Percentiles rank a stretch among this genome's conserved stretches.
Evolutionary conservation across 345 rosid genomes (phyloP).

Genomic region (Melastoma malabathricum): DNA sequence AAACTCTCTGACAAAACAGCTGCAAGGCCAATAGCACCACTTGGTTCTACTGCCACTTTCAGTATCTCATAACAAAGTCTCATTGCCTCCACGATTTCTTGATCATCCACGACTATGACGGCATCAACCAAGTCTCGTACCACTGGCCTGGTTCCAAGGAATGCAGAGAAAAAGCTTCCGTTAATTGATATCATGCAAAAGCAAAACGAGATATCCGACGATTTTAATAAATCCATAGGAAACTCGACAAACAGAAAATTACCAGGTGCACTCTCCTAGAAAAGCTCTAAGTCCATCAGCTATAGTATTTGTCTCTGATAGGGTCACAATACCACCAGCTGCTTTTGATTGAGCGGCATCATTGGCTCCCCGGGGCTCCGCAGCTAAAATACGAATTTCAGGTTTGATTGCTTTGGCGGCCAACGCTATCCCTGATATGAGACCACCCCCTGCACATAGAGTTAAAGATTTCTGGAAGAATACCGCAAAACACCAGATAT

Average conservation of each 20-base stretch:
- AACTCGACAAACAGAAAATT: constrained; percentile 7
- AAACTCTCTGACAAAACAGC: constrained; percentile 62
- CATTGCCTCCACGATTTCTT: constrained; percentile 68
- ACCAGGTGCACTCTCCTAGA: constrained; percentile 82
- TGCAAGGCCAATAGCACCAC: constrained; percentile 93
- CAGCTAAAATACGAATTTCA: constrained; percentile 56
- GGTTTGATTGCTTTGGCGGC: constrained; percentile 90
- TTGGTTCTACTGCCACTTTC: constrained; percentile 78
- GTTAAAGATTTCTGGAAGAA: not conserved
- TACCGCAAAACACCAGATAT: not conserved
- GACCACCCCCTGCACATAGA: constrained; percentile 52
- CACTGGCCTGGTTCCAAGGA: constrained; percentile 42
- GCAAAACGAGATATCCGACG: too few species aligned
- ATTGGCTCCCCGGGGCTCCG: constrained; percentile 84
- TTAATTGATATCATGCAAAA: not conserved
- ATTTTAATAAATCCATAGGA: not conserved
- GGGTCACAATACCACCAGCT: constrained; percentile 48
- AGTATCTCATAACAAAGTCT: constrained; percentile 71
- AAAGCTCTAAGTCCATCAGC: constrained; percentile 90
- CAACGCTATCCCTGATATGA: constrained; percentile 84
- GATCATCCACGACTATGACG: constrained; percentile 52
- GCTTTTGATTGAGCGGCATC: constrained; percentile 89
- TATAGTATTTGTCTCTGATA: constrained; percentile 52
- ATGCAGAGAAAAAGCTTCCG: not conserved
- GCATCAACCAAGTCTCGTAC: constrained; percentile 73